These are phyloP conservation scores for Barnettozyma vustinii DNA, from an alignment of 805 yeast species.

Conservation along the genomic window DNA sequence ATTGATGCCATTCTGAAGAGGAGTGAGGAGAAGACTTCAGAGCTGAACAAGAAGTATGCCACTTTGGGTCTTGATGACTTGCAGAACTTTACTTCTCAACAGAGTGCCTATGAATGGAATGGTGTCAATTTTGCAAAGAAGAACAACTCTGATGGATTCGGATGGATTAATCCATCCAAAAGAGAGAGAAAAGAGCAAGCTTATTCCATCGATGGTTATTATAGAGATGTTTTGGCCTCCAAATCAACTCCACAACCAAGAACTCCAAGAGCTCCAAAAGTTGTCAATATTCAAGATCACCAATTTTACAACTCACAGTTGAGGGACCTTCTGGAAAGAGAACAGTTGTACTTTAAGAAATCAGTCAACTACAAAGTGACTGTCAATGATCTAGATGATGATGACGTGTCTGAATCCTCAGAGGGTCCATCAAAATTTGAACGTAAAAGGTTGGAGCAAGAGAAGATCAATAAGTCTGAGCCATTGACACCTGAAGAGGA, in stretches of 20 bases:
- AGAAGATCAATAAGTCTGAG: conserved; percentile 46
- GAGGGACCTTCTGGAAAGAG: conserved; percentile 50
- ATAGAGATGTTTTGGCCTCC: conserved; percentile 53
- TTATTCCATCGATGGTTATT: conserved; percentile 71
- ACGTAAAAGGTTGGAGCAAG: conserved; percentile 37
- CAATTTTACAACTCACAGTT: conserved; percentile 63
- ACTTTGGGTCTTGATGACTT: conserved; percentile 88
- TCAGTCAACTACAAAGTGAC: conserved; percentile 55
- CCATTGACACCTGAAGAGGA: conserved; percentile 64
- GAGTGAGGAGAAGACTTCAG: conserved; percentile 79
- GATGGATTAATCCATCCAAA: conserved; percentile 72
- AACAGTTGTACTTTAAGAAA: conserved; percentile 58
- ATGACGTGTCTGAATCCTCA: conserved; percentile 27
- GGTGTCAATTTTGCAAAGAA: conserved; percentile 61
- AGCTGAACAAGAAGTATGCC: conserved; percentile 75
- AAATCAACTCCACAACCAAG: conserved; percentile 38
- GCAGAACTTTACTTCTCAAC: conserved; percentile 84
- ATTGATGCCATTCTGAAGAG: conserved; percentile 75
- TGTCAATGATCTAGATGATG: conserved; percentile 54
- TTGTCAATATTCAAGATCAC: conserved; percentile 60
- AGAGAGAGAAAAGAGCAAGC: conserved; percentile 76
- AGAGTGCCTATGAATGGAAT: conserved; percentile 94
- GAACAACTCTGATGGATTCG: conserved; percentile 34
- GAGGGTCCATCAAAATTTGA: conserved; percentile 15
- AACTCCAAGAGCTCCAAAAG: conserved; percentile 56